A percentile compares a stretch with the other conserved stretches of the same genome.
Evolutionary conservation across 2,329 filamentous ascomycete species (phyloP).

Genomic region (Penicillium sp.): DNA sequence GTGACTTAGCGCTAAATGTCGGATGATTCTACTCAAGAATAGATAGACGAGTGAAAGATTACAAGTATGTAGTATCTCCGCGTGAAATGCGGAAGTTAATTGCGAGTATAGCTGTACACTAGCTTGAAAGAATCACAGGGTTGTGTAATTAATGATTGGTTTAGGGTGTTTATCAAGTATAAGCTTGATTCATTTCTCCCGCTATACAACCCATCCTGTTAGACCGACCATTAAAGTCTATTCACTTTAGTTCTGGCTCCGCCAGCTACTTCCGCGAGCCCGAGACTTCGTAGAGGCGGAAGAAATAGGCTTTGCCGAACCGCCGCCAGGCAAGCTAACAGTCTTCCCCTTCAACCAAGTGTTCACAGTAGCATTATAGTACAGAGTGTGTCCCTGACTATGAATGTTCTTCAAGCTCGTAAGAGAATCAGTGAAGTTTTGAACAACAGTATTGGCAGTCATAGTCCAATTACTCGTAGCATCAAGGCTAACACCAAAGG

Average conservation of each 20-base stretch:
- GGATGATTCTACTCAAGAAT: too few relatives aligned
- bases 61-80: too few relatives aligned
- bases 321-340: constrained; percentile 7
- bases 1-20: too few relatives aligned
- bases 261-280: background rate
- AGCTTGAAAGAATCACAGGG: background rate
- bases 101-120: background rate
- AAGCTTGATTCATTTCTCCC: background rate
- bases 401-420: constrained; percentile 9
- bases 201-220: background rate
- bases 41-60: too few relatives aligned
- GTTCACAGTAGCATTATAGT: constrained; percentile 14
- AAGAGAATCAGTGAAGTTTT: constrained; percentile 15
- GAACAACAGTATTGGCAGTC: constrained; percentile 9
- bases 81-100: too few relatives aligned
- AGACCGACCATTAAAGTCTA: background rate
- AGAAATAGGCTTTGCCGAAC: constrained; percentile 7
- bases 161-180: background rate
- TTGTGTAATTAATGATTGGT: background rate
- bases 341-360: constrained; percentile 14
- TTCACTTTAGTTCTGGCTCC: background rate
- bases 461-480: constrained; percentile 15
- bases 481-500: constrained; percentile 13
- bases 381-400: constrained; percentile 10
- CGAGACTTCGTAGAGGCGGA: background rate